Evolutionary conservation across 441 rosid species (phyloP).

Genomic region (Croton setiger): DNA sequence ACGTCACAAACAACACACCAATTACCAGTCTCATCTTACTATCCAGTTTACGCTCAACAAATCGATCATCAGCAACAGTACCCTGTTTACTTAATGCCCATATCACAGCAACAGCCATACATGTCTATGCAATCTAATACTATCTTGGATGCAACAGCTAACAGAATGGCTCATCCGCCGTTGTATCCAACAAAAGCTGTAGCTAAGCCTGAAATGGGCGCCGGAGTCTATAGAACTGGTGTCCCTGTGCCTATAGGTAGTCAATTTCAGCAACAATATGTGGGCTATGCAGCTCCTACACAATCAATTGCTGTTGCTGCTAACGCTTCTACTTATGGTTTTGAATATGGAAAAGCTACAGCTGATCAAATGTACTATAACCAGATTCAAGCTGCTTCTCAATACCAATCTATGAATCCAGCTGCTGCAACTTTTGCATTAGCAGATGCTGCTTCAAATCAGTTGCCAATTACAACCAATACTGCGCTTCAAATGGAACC

Average conservation of each 20-base stretch:
- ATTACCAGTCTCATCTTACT: conserved; percentile 59
- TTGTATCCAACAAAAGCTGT: conserved; percentile 44
- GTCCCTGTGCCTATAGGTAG: conserved; percentile 40
- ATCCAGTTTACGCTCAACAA: conserved; percentile 52
- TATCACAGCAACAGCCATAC: conserved; percentile 51
- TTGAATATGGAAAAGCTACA: conserved; percentile 48
- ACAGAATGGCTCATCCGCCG: conserved; percentile 42
- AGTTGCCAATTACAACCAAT: conserved; percentile 36
- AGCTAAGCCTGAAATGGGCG: conserved; percentile 36
- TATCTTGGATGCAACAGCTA: conserved; percentile 39
- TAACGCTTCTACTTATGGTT: conserved; percentile 44
- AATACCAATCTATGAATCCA: conserved; percentile 69
- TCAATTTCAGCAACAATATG: conserved; percentile 62
- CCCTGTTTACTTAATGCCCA: conserved; percentile 59
- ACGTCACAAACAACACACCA: conserved; percentile 42
- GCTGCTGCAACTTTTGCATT: conserved; percentile 47
- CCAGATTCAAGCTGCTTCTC: conserved; percentile 47
- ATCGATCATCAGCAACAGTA: conserved; percentile 80
- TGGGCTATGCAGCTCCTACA: conserved; percentile 57
- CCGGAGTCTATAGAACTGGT: conserved; percentile 44
- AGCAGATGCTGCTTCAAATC: conserved; percentile 59
- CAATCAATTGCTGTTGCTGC: conserved; percentile 50
- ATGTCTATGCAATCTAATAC: conserved; percentile 50
- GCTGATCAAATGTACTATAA: conserved; percentile 50
- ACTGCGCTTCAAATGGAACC: conserved; percentile 53